Evolutionary conservation across 108 stramenopile species (phyloP), one percentile per base, ranked within the genome.

Genomic region (Skeletonema tropicum): DNA sequence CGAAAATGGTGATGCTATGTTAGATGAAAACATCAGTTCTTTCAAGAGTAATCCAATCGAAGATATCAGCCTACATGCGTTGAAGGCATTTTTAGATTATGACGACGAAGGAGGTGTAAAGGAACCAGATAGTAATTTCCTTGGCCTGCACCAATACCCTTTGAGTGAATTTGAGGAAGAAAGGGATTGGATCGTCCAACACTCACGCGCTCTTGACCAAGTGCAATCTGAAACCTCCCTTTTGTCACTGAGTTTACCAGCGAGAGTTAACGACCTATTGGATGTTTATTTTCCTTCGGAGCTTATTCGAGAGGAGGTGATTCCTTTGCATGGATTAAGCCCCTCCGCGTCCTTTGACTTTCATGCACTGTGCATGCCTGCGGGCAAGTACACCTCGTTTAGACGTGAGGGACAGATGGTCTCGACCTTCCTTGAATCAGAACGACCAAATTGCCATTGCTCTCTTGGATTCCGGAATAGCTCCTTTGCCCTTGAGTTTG

Each of bases 331-430:
- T 25, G 72, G 78, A 29, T 55, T 89, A 42, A 42, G 66, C 31
- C 79, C 85, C 15, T 23, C 73, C 46, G 61, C 85, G 11, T 84
- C 85, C 26, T 88, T 84, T 77, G 78, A 88, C 52, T 87, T 91
- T 66, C 83, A 88, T 21, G 84, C 90, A 8, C 59, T 91, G 19
- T 73, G 82, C 73, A 91, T 91, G 90, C 90, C 90, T 15, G 83
- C 87, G 41, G 66, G 87, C 19, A 57, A 80, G 10, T 91, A 89
- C 64, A 87, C 84, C 66, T 88, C 87, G 0, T 91, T 91, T 64
- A 71, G 85, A 33, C 73, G 88, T 5, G 90, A 91, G 58, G 90
- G 87, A 11, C 78, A 89, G 64, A 77, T 91, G 8, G 38, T 91
- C 11, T 74, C 85, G 6, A 71, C 85, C 17, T 55, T 64, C 32